Conservation (phyloP, 2,329 filamentous ascomycete species). For the Fonsecaea monophora region DNA sequence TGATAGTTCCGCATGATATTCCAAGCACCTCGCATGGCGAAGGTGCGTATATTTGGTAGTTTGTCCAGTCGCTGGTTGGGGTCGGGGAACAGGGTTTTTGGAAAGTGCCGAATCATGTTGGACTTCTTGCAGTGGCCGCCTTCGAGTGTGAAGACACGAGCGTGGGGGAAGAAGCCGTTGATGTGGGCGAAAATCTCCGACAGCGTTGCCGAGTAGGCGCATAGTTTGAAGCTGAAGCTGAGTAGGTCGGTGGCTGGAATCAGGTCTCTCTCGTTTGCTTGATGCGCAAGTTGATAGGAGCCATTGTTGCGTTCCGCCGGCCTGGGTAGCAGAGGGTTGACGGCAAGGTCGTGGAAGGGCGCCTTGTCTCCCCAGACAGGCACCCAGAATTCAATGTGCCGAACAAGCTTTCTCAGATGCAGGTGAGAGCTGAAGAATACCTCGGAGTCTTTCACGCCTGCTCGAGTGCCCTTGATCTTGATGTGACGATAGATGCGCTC, state of each 20-base stretch:
- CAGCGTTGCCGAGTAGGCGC: constrained; percentile 71
- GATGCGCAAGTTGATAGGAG: constrained; percentile 28
- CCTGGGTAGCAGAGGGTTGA: constrained; percentile 26
- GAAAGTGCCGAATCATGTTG: constrained; percentile 68
- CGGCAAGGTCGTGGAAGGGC: constrained; percentile 24
- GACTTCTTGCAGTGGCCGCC: constrained; percentile 79
- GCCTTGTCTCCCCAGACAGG: constrained; percentile 70
- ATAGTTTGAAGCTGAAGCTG: constrained; percentile 63
- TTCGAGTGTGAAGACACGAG: constrained; percentile 72
- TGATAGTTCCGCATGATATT: constrained; percentile 70
- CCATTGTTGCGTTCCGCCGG: constrained; percentile 18
- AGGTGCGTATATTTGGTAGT: constrained; percentile 66
- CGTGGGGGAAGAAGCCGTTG: constrained; percentile 63
- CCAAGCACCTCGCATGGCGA: constrained; percentile 78
- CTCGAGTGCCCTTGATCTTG: constrained; percentile 73
- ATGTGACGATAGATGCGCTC: constrained; percentile 76
- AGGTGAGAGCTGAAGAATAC: constrained; percentile 65
- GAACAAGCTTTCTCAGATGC: constrained; percentile 69
- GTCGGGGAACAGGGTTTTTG: constrained; percentile 43
- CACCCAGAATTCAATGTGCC: constrained; percentile 79
- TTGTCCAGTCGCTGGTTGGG: constrained; percentile 50
- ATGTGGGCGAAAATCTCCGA: constrained; percentile 73
- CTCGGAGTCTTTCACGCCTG: constrained; percentile 66
- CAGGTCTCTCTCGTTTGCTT: constrained; percentile 27
- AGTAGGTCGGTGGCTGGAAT: constrained; percentile 59